Base-by-base conservation (phyloP, 163 green algal genomes). In the Picocystis sp. region DNA sequence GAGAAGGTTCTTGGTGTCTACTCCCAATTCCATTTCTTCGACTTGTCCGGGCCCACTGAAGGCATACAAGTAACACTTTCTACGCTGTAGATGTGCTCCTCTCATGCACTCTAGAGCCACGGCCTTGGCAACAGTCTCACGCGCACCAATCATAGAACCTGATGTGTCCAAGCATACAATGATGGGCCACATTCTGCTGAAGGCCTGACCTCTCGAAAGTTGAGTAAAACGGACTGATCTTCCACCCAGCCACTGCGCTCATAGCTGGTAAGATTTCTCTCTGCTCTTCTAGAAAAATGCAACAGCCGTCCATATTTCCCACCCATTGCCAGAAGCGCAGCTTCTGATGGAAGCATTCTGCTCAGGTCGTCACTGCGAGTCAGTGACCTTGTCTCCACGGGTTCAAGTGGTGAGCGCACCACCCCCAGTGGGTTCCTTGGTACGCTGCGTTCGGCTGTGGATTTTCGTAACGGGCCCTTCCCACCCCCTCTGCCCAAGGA, bases 91-190 rank as follows among this genome's bases (percentile, higher is more conserved):
- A 48, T 77, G 67, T 17, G 84, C 84, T 11, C 72, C 77, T 1
- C 86, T 64, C 73, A 92, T 79, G 76, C 78, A 92, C 63, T 93
- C 84, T 22, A 95, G 75, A 8, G 77, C 76, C 46, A 93, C 67
- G 9, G 83, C 79, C 67, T 95, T 95, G 51, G 84, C 84, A 33
- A 95, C 81, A 10, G 70, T 81, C 70, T 94, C 86, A 0, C 82
- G 70, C 1, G 75, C 67, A 3, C 83, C 83, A 2, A 60, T 35
- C 81, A 89, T 89, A 23, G 68, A 81, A 22, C 74, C 75, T 9
- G 62, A 79, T 41, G 82, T 94, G 66, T 94, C 84, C 17, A 94
- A 64, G 64, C 84, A 94, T 52, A 89, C 60, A 50, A 94, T 84
- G 70, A 94, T 92, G 51, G 84, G 1, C 86, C 86, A 51, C 79